Base-by-base conservation (phyloP, 306 rosid species). In the Abrus pulchellus region DNA sequence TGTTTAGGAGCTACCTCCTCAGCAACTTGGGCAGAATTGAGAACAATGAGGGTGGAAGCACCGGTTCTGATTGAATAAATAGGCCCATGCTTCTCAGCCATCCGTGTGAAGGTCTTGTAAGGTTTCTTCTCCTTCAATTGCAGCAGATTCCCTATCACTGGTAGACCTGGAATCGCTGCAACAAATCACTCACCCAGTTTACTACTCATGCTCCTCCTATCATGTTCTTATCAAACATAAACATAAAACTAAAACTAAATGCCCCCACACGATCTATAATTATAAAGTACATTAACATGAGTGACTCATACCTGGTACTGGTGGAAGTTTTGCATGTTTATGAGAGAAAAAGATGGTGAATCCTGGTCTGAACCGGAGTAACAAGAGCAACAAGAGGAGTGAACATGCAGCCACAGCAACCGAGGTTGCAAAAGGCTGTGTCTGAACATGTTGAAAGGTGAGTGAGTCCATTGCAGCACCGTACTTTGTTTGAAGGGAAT, bases 61-160 rank as follows among this genome's bases (percentile, higher is more conserved):
- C 99, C 99, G 1, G 97, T 84, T 83, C 12, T 86, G 80, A 95
- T 90, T 20, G 98, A 95, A 77, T 76, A 95, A 6, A 95, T 85
- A 7, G 99, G 97, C 0, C 99, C 99, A 69, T 90, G 63, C 33
- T 73, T 75, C 43, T 89, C 85, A 6, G 97, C 90, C 97, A 94
- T 90, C 44, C n/a, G 78, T 1, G 87, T 50, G 83, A 93, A 95
- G 5, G 99, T 93, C 86, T 87, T 90, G 87, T 95, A 81, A 10
- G 99, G 99, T 68, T 95, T 95, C 89, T 93, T 93, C 89, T 95
- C 99, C 90, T 89, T 95, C 83, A 95, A 76, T 55, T 95, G 99
- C 73, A 95, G 86, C 83, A 95, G 69, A 86, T 95, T 95, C 69
- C 99, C 99, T 1, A 95, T 30, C 84, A 95, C 49, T 5, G 98